Evolutionary conservation across 495 filamentous ascomycete genomes (phyloP).

Genomic region (Annulohypoxylon nitens): DNA sequence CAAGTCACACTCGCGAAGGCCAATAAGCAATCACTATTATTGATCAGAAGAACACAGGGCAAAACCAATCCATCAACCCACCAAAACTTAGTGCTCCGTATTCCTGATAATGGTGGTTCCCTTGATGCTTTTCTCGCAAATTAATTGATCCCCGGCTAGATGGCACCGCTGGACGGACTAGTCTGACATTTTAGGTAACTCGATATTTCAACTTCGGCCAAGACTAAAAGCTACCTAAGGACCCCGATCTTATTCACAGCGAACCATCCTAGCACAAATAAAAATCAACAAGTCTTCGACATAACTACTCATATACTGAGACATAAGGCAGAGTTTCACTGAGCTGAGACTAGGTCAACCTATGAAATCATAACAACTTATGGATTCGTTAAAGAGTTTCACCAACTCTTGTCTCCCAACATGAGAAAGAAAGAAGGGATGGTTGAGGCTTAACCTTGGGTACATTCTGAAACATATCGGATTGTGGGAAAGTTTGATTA

Average conservation of each 20-base stretch:
- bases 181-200: slow-evolving; percentile 9
- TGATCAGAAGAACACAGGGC: background rate
- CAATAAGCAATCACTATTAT: slow-evolving; percentile 6
- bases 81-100: background rate
- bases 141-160: background rate
- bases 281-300: background rate
- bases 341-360: slow-evolving; percentile 1
- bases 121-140: background rate
- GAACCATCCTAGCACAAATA: background rate
- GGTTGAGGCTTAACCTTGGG: slow-evolving; percentile 34
- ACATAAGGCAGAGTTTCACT: slow-evolving; percentile 20
- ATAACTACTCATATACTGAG: background rate
- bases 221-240: background rate
- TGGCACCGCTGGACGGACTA: background rate
- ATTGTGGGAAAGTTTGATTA: slow-evolving; percentile 44
- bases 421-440: slow-evolving; percentile 27
- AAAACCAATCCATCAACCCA: background rate
- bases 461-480: slow-evolving; percentile 43
- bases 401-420: slow-evolving; percentile 17
- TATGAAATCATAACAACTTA: background rate
- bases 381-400: slow-evolving; percentile 25
- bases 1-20: background rate
- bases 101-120: background rate
- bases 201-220: slow-evolving; percentile 12
- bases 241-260: slow-evolving; percentile 2